phyloP scores from a whole-genome alignment of 2,329 filamentous ascomycete species.

The Coniochaeta sp. region DNA sequence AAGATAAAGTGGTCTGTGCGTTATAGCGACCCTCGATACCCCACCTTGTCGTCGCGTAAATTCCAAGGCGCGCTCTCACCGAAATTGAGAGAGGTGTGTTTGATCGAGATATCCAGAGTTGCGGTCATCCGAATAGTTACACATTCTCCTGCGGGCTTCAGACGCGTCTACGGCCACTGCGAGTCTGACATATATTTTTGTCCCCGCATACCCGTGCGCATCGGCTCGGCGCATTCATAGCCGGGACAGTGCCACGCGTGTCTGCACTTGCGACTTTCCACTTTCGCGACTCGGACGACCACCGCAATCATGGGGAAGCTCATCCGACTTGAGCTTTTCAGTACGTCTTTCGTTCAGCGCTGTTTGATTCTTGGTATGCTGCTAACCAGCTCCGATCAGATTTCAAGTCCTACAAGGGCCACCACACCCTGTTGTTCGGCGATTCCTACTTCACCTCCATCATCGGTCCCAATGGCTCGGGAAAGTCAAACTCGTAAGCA shows the following conservation, averaged over 20 bases:
- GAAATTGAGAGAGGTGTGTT: background rate
- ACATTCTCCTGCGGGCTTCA: background rate
- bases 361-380: background rate
- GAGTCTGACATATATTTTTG: background rate
- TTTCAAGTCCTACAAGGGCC: constrained; percentile 99
- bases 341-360: constrained; percentile 41
- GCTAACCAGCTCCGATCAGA: constrained; percentile 41
- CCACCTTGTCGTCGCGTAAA: background rate
- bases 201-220: background rate
- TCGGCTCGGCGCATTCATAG: background rate
- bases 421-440: constrained; percentile 88
- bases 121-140: background rate
- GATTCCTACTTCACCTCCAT: constrained; percentile 99
- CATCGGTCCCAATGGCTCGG: constrained; percentile 98
- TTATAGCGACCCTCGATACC: background rate
- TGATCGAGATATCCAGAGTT: background rate
- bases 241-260: background rate
- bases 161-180: background rate
- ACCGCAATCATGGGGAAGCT: constrained; percentile 80
- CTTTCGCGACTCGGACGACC: constrained; percentile 9
- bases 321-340: constrained; percentile 88
- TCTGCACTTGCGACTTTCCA: background rate
- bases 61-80: background rate
- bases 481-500: constrained; percentile 92
- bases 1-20: background rate